Evolutionary conservation across 2,329 filamentous ascomycete genomes (phyloP).

Genomic region (Lasiodiplodia citricola): DNA sequence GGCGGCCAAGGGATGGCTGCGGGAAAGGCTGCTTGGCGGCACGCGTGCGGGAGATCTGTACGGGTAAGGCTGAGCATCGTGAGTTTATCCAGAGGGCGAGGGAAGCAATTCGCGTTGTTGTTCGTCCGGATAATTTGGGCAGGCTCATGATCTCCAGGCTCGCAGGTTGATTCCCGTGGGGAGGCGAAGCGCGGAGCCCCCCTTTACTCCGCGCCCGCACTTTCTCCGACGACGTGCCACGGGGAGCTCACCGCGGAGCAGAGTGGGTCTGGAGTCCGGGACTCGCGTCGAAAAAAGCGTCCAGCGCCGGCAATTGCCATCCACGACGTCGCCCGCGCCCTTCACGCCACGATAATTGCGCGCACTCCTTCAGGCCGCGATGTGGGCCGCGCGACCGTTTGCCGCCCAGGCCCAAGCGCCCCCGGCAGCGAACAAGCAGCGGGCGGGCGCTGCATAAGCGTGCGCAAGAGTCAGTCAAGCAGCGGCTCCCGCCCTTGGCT

Average conservation of each 20-base stretch:
- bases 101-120: slow-evolving; percentile 14
- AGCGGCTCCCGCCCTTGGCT: slow-evolving; percentile 15
- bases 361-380: not conserved
- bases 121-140: slow-evolving; percentile 21
- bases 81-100: slow-evolving; percentile 10
- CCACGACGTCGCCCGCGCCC: slow-evolving; percentile 1
- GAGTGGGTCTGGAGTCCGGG: not conserved
- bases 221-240: slow-evolving; percentile 14
- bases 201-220: not conserved
- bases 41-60: slow-evolving; percentile 7
- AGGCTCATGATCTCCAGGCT: slow-evolving; percentile 15
- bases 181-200: slow-evolving; percentile 20
- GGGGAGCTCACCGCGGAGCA: slow-evolving; percentile 12
- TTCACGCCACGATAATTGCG: slow-evolving; percentile 19
- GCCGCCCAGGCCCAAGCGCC: not conserved
- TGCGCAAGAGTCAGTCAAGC: slow-evolving; percentile 20
- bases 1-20: slow-evolving; percentile 16
- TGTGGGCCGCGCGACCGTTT: slow-evolving; percentile 4
- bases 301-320: slow-evolving; percentile 4
- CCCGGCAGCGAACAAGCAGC: not conserved
- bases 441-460: not conserved
- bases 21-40: slow-evolving; percentile 17
- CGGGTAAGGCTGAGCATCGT: slow-evolving; percentile 19
- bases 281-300: not conserved
- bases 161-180: slow-evolving; percentile 14